Conservation (phyloP, 805 yeast species). For the Nematodospora valgi region DNA sequence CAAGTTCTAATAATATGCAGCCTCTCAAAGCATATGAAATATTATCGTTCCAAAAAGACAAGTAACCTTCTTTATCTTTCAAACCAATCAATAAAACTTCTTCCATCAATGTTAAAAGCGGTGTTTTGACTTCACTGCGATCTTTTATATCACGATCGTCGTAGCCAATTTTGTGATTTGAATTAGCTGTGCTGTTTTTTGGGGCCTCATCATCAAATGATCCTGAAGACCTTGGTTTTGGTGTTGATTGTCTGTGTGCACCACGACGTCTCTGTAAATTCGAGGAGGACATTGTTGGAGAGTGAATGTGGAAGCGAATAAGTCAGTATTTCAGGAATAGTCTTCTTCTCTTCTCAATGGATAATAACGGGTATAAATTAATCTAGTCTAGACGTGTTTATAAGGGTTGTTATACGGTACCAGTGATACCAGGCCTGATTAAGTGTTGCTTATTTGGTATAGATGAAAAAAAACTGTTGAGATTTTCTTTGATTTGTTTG, state of each 20-base stretch:
- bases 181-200: slow-evolving; percentile 14
- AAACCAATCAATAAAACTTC: slow-evolving; percentile 91
- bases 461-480: no score
- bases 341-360: no score
- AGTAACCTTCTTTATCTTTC: slow-evolving; percentile 92
- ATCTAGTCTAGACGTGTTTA: no score
- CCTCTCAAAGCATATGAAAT: slow-evolving; percentile 96
- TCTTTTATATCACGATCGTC: slow-evolving; percentile 68
- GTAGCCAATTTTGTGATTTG: slow-evolving; percentile 68
- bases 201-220: slow-evolving; percentile 24
- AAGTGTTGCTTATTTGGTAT: no score
- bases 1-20: slow-evolving; percentile 86
- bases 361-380: no score
- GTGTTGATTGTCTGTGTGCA: slow-evolving; percentile 28
- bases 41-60: slow-evolving; percentile 97
- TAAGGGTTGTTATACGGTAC: no score
- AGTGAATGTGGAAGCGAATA: neutral
- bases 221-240: slow-evolving; percentile 16
- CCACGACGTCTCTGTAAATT: slow-evolving; percentile 80
- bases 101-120: slow-evolving; percentile 89
- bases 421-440: no score
- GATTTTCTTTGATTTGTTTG: no score
- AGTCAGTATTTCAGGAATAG: no score
- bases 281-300: slow-evolving; percentile 31
- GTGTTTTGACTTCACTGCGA: slow-evolving; percentile 42